A percentile compares a stretch with the other conserved stretches of the same genome.
These are phyloP conservation scores for Albatrellus ellisii DNA, from an alignment of 768 basidiomycete genomes.

Conservation along the genomic window DNA sequence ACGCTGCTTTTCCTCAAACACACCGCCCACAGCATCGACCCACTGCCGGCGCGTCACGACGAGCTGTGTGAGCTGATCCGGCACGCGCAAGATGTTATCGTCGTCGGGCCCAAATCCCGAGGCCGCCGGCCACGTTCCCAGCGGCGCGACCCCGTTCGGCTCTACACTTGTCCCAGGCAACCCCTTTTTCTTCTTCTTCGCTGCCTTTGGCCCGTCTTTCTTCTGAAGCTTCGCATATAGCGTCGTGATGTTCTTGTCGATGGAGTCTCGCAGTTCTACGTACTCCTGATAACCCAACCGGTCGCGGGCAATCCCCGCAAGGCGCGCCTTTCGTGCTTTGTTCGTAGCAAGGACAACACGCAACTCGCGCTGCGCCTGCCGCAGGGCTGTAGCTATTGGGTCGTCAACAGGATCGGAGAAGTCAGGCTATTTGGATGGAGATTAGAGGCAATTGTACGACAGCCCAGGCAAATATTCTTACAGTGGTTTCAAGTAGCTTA, in stretches of 20 bases:
- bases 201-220: conserved; percentile 60
- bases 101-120: conserved; percentile 59
- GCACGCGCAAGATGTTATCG: conserved; percentile 45
- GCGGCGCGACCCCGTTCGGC: conserved; percentile 12
- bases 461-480: conserved; percentile 27
- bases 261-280: conserved; percentile 65
- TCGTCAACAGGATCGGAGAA: conserved; percentile 79
- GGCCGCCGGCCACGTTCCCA: conserved; percentile 58
- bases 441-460: conserved; percentile 10
- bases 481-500: conserved; percentile 54
- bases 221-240: conserved; percentile 74
- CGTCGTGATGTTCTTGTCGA: conserved; percentile 73
- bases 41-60: conserved; percentile 69
- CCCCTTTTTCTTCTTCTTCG: conserved; percentile 56
- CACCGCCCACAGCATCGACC: conserved; percentile 60
- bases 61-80: conserved; percentile 55
- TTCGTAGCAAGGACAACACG: conserved; percentile 68
- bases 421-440: conserved; percentile 38
- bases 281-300: conserved; percentile 90
- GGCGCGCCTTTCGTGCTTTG: conserved; percentile 65
- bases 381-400: conserved; percentile 82
- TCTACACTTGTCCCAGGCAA: conserved; percentile 17
- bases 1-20: conserved; percentile 65
- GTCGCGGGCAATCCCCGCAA: conserved; percentile 68
- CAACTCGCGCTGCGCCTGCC: conserved; percentile 77